Conservation (phyloP, 2,329 filamentous ascomycete genomes). For the Aureobasidium sp. region DNA sequence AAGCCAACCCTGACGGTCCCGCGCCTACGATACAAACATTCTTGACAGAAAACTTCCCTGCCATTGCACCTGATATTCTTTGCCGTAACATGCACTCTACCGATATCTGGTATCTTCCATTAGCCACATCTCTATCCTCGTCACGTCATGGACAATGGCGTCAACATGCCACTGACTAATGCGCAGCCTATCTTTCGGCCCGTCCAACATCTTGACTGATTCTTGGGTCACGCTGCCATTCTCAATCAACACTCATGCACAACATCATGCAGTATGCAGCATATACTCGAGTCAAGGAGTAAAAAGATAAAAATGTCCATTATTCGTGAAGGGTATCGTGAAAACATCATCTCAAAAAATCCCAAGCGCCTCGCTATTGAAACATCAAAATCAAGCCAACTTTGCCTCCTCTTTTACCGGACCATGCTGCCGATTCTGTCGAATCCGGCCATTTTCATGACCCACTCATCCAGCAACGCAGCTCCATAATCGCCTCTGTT, state of each 20-base stretch:
- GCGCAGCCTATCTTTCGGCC: slow-evolving; percentile 4
- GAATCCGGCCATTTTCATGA: slow-evolving; percentile 14
- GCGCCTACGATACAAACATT: slow-evolving; percentile 74
- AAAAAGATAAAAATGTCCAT: background rate
- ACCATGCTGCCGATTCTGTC: slow-evolving; percentile 13
- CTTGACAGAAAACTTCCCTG: slow-evolving; percentile 38
- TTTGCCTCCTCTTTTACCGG: background rate
- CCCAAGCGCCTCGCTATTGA: slow-evolving; percentile 3
- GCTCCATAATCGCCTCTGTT: slow-evolving; percentile 69
- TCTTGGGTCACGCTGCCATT: background rate
- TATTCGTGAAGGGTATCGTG: slow-evolving; percentile 13
- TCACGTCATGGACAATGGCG: slow-evolving; percentile 7
- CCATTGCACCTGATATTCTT: background rate
- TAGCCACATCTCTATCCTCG: background rate
- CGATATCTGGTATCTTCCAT: background rate
- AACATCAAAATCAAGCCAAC: background rate
- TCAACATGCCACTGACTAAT: background rate
- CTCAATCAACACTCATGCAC: background rate
- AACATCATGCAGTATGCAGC: background rate
- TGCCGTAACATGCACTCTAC: background rate
- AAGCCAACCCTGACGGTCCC: slow-evolving; percentile 69
- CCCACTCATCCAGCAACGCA: slow-evolving; percentile 26
- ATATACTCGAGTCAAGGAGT: background rate
- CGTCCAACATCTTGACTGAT: background rate
- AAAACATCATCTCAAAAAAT: background rate